Evolutionary conservation across 2,329 filamentous ascomycete genomes (phyloP).

Genomic region (Trichoderma hamatum): DNA sequence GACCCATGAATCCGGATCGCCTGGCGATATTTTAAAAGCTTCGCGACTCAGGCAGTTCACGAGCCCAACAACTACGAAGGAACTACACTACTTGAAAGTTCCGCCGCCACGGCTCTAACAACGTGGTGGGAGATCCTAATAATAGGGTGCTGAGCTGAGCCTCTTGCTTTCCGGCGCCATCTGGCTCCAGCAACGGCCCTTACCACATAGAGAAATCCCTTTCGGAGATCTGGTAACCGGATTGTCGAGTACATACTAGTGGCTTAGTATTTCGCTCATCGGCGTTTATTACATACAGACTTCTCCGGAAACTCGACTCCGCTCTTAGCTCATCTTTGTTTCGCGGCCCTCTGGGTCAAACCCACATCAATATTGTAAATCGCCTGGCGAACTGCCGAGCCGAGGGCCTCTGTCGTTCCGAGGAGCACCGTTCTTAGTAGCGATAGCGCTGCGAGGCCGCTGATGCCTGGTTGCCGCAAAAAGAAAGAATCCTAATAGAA

Average conservation of each 20-base stretch:
- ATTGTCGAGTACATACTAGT: background rate
- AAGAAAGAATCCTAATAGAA: background rate
- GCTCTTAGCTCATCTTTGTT: background rate
- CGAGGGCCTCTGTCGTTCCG: background rate
- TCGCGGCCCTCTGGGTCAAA: background rate
- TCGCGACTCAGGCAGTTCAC: background rate
- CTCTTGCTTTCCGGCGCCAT: background rate
- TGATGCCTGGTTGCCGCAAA: background rate
- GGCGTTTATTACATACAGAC: constrained; percentile 1
- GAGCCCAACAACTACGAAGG: background rate
- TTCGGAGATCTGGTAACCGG: background rate
- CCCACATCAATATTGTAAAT: constrained; percentile 4
- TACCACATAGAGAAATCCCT: background rate
- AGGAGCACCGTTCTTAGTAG: background rate
- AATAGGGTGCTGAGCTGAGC: background rate
- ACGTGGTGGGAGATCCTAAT: background rate
- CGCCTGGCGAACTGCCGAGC: constrained; percentile 2
- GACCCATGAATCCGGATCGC: background rate
- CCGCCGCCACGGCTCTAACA: background rate
- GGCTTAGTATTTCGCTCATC: background rate
- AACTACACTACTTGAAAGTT: background rate
- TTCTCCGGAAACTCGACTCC: background rate
- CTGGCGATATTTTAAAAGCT: background rate
- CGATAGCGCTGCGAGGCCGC: background rate
- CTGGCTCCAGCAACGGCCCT: background rate